These are phyloP conservation scores for Sporothrix globosa DNA, from an alignment of 2,329 filamentous ascomycete species.

Conservation along the genomic window DNA sequence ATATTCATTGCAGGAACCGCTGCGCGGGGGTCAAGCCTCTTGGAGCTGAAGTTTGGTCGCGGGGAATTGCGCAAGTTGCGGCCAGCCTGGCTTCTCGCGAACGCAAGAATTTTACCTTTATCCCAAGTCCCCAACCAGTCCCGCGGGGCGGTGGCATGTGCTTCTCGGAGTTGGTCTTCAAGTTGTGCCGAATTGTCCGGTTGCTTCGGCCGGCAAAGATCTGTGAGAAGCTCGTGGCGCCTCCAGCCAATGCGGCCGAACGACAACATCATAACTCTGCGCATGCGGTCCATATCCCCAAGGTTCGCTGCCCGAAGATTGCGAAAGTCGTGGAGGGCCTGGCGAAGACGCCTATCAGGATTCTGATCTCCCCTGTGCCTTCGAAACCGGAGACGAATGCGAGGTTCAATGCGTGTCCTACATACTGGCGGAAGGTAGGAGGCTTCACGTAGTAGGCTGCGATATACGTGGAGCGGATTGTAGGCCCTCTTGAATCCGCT, in stretches of 20 bases:
- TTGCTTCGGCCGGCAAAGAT: constrained; percentile 44
- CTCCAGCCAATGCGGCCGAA: constrained; percentile 59
- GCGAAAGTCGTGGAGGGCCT: constrained; percentile 51
- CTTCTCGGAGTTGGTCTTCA: constrained; percentile 37
- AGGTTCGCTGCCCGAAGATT: constrained; percentile 57
- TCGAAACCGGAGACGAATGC: constrained; percentile 54
- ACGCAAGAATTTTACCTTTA: constrained; percentile 48
- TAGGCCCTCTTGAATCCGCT: constrained; percentile 32
- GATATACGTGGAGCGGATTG: constrained; percentile 54
- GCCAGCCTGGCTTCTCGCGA: constrained; percentile 49
- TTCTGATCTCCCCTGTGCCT: constrained; percentile 42
- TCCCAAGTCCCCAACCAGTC: constrained; percentile 58
- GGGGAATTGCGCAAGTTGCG: constrained; percentile 41
- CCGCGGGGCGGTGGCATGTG: neutral
- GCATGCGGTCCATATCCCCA: constrained; percentile 54
- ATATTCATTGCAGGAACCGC: constrained; percentile 50
- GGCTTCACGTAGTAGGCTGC: constrained; percentile 62
- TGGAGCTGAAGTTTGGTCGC: constrained; percentile 40
- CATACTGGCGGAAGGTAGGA: constrained; percentile 62
- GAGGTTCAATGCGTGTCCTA: constrained; percentile 49
- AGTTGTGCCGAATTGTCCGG: constrained; percentile 50
- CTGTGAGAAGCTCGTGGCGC: constrained; percentile 52
- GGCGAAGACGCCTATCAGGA: constrained; percentile 43
- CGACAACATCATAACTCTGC: constrained; percentile 51
- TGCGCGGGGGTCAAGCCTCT: constrained; percentile 43